phyloP scores from a whole-genome alignment of 2,329 filamentous ascomycete genomes.

The Cladophialophora psammophila region DNA sequence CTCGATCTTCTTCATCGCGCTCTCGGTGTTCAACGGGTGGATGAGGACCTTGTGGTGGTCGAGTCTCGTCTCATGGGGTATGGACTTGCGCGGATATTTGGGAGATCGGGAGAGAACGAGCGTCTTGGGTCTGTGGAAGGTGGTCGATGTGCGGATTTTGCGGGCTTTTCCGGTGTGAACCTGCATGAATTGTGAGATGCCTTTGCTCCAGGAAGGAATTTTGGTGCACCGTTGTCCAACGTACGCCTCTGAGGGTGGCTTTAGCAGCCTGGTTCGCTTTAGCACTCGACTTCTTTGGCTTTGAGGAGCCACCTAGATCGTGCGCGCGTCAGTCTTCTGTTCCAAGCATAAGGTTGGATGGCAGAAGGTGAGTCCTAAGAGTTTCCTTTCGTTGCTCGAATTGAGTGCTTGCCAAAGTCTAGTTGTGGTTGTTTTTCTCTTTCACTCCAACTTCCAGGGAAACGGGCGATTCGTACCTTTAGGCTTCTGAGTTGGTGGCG shows the following conservation, averaged over 20 bases:
- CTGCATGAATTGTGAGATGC: slow-evolving; percentile 52
- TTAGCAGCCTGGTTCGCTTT: slow-evolving; percentile 94
- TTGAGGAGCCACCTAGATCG: slow-evolving; percentile 35
- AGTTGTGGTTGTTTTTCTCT: not conserved
- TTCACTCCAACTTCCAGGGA: not conserved
- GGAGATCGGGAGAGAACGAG: slow-evolving; percentile 87
- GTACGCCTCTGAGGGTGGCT: slow-evolving; percentile 94
- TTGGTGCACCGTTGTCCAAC: slow-evolving; percentile 49
- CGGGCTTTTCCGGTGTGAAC: slow-evolving; percentile 82
- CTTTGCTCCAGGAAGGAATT: not conserved
- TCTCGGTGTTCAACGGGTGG: slow-evolving; percentile 99
- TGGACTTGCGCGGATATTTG: slow-evolving; percentile 96
- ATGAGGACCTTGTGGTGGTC: slow-evolving; percentile 98
- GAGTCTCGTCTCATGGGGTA: slow-evolving; percentile 86
- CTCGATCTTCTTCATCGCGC: slow-evolving; percentile 99
- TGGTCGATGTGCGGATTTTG: slow-evolving; percentile 91
- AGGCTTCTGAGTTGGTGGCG: slow-evolving; percentile 40
- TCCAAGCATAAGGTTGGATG: not conserved
- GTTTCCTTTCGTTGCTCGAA: not conserved
- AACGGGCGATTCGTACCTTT: slow-evolving; percentile 37
- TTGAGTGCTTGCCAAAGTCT: not conserved
- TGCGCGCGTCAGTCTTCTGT: not conserved
- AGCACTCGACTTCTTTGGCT: slow-evolving; percentile 65
- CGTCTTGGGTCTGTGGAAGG: slow-evolving; percentile 98
- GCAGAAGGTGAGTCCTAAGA: not conserved